phyloP scores from a whole-genome alignment of 495 filamentous ascomycete species.

The Podospora sp. region DNA sequence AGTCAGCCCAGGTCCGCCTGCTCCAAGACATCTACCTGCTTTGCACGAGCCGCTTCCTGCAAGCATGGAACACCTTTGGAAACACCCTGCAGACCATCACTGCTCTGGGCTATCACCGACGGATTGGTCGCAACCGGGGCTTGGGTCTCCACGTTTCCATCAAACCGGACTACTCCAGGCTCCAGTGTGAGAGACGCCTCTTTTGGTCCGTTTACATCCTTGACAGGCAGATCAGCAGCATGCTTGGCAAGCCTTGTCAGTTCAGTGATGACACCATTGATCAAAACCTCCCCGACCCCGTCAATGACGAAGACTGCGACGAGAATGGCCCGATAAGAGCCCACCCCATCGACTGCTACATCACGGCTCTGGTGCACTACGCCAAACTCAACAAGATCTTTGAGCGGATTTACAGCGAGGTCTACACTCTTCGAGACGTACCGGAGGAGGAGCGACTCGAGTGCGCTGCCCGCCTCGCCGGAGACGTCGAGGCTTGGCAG shows the following conservation, averaged over 20 bases:
- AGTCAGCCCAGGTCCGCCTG: slow-evolving; percentile 32
- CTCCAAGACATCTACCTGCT: slow-evolving; percentile 34
- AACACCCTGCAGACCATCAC: slow-evolving; percentile 29
- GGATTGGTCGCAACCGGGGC: slow-evolving; percentile 25
- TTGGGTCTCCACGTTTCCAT: slow-evolving; percentile 21
- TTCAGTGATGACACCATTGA: slow-evolving; percentile 57
- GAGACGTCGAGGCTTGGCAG: slow-evolving; percentile 39
- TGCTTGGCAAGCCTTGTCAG: slow-evolving; percentile 57
- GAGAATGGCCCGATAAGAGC: slow-evolving; percentile 32
- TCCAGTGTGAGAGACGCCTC: slow-evolving; percentile 51
- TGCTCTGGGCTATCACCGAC: slow-evolving; percentile 37
- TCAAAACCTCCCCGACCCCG: slow-evolving; percentile 54
- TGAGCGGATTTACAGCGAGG: slow-evolving; percentile 50
- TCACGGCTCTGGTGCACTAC: slow-evolving; percentile 53
- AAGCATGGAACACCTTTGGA: slow-evolving; percentile 35
- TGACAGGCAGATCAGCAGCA: slow-evolving; percentile 60
- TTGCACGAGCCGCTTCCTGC: slow-evolving; percentile 28
- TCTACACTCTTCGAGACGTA: slow-evolving; percentile 51
- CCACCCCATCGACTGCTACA: slow-evolving; percentile 42
- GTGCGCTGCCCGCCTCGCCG: slow-evolving; percentile 43
- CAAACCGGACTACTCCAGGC: slow-evolving; percentile 27
- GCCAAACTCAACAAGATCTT: slow-evolving; percentile 33
- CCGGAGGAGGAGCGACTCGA: slow-evolving; percentile 44
- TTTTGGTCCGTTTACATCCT: slow-evolving; percentile 61
- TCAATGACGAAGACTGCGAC: slow-evolving; percentile 58